A percentile compares a stretch with the other conserved stretches of the same genome.
phyloP scores from a whole-genome alignment of 2,329 filamentous ascomycete genomes.

The Geosmithia putterillii region DNA sequence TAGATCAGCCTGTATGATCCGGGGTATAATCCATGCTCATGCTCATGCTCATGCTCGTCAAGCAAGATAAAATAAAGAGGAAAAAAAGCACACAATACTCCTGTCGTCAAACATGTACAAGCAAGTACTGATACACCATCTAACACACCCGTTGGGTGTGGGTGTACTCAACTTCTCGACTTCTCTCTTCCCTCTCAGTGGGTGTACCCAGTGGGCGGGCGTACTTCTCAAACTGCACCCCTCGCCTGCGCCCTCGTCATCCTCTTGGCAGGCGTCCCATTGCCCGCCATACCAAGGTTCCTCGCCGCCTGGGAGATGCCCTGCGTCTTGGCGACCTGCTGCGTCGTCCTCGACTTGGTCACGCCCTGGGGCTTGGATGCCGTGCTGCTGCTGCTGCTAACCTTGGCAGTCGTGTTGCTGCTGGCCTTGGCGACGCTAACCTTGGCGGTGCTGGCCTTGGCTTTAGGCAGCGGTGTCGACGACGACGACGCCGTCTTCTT shows the following conservation, averaged over 20 bases:
- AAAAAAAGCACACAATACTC: not conserved
- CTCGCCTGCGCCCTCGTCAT: not conserved
- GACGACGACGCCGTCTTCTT: no score
- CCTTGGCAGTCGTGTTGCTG: slow-evolving; percentile 1
- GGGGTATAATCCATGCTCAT: not conserved
- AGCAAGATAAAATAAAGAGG: not conserved
- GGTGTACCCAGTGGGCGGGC: no score
- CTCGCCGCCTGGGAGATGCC: slow-evolving; percentile 10
- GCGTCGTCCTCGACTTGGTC: slow-evolving; percentile 13
- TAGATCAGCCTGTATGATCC: not conserved
- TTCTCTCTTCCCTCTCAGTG: no score
- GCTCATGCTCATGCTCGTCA: no score
- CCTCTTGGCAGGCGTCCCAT: slow-evolving; percentile 19
- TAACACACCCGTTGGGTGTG: no score
- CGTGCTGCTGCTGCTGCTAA: slow-evolving; percentile 3
- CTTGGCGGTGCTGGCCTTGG: slow-evolving; percentile 6
- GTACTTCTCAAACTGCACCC: not conserved
- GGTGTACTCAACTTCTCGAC: no score
- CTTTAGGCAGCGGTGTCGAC: no score
- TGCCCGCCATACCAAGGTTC: slow-evolving; percentile 18
- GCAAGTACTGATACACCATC: no score
- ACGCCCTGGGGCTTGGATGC: slow-evolving; percentile 7
- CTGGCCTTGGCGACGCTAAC: slow-evolving; percentile 7
- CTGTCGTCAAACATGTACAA: no score
- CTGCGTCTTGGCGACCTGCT: slow-evolving; percentile 12